Base-by-base conservation (phyloP, 306 rosid genomes). In the Ochetophila trinervis region DNA sequence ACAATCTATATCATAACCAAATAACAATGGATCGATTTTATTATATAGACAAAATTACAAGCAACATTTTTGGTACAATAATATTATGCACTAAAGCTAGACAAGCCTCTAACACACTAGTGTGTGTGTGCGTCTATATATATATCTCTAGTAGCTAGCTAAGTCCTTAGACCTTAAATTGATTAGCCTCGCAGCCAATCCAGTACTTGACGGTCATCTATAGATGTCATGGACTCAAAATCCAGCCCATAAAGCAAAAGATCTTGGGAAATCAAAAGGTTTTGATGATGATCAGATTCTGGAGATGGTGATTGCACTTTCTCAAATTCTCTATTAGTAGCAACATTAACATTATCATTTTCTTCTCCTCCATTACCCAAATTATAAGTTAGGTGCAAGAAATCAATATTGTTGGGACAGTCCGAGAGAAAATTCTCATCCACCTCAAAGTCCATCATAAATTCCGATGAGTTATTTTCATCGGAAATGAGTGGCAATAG, bases 381-480 rank as follows among this genome's bases (percentile, higher is more conserved):
- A 72, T 52, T 68, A 27, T 53, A 47, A 58, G 71, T 44, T 14
- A 63, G 40, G 67, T 70, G 62, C 0, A 87, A 57, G 23, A 76
- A 65, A 62, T 84, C 84, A 67, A 73, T 65, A 27, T 27, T 27
- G 57, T 76, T 60, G 8, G 84, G 75, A 6, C 82, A 50, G 66
- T 82, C 88, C 27, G 86, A 70, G 14, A 82, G 77, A 53, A 79
- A 53, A 60, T 57, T 65, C 1, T 66, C 84, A 34, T 79, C 87
- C 69, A 69, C 40, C 60, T 83, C 78, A 56, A 83, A 82, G 27
- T 84, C 86, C 49, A 13, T 63, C 76, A 77, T 64, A 60, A 79
- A 79, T 74, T 74, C 66, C 60, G 67, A 60, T 3, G 60, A 70
- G 32, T 32, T 68, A 16, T 32, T 48, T 4, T 60, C 69, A 7